These are phyloP conservation scores for Lagerstroemia speciosa DNA, from an alignment of 345 rosid species.

Conservation along the genomic window DNA sequence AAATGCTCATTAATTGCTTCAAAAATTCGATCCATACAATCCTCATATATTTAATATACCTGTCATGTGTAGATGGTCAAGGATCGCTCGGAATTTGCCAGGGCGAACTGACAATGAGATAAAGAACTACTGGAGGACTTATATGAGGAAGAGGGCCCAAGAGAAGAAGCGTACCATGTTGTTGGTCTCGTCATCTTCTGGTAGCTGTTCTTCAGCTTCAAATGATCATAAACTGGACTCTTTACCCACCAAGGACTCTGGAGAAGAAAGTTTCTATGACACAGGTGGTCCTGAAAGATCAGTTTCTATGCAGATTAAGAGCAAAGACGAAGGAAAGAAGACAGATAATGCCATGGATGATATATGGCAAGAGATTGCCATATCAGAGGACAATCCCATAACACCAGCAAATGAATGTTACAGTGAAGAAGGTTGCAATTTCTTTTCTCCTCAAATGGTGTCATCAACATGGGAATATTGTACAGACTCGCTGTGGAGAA, in stretches of 20 bases:
- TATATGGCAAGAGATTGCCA: slow-evolving; percentile 76
- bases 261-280: slow-evolving; percentile 64
- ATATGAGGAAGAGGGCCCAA: slow-evolving; percentile 81
- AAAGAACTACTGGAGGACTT: slow-evolving; percentile 95
- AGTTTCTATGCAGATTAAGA: slow-evolving; percentile 21
- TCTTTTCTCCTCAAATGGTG: slow-evolving; percentile 33
- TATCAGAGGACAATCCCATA: slow-evolving; percentile 36
- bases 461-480: slow-evolving; percentile 59
- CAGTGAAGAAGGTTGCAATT: slow-evolving; percentile 33
- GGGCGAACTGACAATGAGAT: slow-evolving; percentile 97
- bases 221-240: slow-evolving; percentile 37
- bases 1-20: too few species aligned
- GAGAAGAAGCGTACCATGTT: slow-evolving; percentile 39
- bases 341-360: slow-evolving; percentile 64
- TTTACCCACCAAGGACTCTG: slow-evolving; percentile 31
- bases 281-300: slow-evolving; percentile 46
- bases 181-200: slow-evolving; percentile 42
- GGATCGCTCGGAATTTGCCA: slow-evolving; percentile 82
- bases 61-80: slow-evolving; percentile 71
- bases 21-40: too few species aligned
- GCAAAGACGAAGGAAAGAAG: slow-evolving; percentile 25
- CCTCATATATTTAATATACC: background rate
- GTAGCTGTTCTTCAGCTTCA: slow-evolving; percentile 44
- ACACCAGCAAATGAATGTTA: slow-evolving; percentile 46
- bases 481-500: slow-evolving; percentile 57